Evolutionary conservation across 441 rosid species (phyloP).

Genomic region (Erysimum pusillum): DNA sequence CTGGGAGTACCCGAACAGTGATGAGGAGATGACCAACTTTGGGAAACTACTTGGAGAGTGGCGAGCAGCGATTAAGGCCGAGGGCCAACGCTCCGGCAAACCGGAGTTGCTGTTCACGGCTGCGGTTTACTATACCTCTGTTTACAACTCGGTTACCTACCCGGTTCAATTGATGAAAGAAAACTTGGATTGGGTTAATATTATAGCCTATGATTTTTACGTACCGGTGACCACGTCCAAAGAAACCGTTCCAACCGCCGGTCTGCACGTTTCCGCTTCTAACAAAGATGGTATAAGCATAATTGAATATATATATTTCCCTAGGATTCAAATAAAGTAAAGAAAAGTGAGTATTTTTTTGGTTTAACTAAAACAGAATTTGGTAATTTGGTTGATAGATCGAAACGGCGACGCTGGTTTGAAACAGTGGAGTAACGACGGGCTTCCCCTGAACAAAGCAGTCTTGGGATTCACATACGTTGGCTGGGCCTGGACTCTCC

Average conservation of each 20-base stretch:
- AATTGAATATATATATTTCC: background rate
- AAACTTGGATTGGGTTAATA: constrained; percentile 59
- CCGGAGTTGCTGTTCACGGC: constrained; percentile 44
- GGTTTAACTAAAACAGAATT: background rate
- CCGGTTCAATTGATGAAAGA: constrained; percentile 44
- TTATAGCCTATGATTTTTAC: constrained; percentile 62
- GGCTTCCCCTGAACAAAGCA: constrained; percentile 41
- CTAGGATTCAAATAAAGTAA: background rate
- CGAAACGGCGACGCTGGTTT: constrained; percentile 53
- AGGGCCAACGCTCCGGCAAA: constrained; percentile 31
- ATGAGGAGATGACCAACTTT: constrained; percentile 40
- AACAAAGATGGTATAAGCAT: background rate
- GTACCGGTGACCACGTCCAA: constrained; percentile 40
- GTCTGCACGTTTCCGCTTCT: constrained; percentile 53
- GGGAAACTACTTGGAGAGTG: constrained; percentile 51
- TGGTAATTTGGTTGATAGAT: background rate
- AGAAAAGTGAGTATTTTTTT: background rate
- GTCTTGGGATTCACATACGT: constrained; percentile 49
- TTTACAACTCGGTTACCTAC: constrained; percentile 43
- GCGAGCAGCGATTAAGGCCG: constrained; percentile 46
- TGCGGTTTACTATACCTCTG: constrained; percentile 48
- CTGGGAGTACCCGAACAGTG: constrained; percentile 44
- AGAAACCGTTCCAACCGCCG: constrained; percentile 59
- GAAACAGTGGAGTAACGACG: constrained; percentile 51
- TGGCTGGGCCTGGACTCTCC: constrained; percentile 48